These are phyloP conservation scores for Choiromyces venosus DNA, from an alignment of 495 filamentous ascomycete species.

Conservation along the genomic window DNA sequence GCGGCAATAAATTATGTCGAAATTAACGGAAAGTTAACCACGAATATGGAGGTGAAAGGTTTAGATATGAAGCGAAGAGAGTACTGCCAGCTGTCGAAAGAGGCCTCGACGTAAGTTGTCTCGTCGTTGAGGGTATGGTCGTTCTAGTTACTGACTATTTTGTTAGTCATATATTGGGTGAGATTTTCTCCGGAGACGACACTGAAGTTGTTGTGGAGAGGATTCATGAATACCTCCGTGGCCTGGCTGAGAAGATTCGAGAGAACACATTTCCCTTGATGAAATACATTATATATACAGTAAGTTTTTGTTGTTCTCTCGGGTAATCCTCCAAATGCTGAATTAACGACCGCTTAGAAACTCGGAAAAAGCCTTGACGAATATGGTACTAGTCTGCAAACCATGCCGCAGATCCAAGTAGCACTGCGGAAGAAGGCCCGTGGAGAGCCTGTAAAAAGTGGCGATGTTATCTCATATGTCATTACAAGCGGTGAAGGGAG, in stretches of 20 bases:
- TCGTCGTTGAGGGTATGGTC: constrained; percentile 77
- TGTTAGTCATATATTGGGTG: constrained; percentile 76
- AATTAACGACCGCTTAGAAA: constrained; percentile 50
- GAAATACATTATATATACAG: constrained; percentile 94
- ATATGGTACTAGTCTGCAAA: constrained; percentile 75
- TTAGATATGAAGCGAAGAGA: constrained; percentile 95
- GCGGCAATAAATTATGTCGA: constrained; percentile 92
- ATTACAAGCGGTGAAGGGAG: constrained; percentile 72
- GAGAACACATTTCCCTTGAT: constrained; percentile 62
- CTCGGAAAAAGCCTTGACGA: constrained; percentile 88
- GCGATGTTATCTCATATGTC: constrained; percentile 93
- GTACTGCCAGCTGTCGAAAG: constrained; percentile 90
- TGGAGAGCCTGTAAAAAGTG: constrained; percentile 79
- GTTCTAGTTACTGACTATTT: constrained; percentile 82
- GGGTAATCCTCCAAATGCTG: neutral
- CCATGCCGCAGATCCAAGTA: constrained; percentile 97
- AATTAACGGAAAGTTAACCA: constrained; percentile 78
- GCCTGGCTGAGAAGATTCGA: constrained; percentile 76
- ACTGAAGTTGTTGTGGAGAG: constrained; percentile 79
- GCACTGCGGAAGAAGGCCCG: constrained; percentile 80
- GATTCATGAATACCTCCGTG: constrained; percentile 85
- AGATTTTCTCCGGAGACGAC: constrained; percentile 90
- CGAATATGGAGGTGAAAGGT: constrained; percentile 96
- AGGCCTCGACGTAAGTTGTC: constrained; percentile 80
- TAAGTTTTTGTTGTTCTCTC: constrained; percentile 40